Evolutionary conservation across 1,284 basidiomycete genomes (phyloP), one percentile per base, ranked within the genome.

Genomic region (Sporisorium scitamineum): DNA sequence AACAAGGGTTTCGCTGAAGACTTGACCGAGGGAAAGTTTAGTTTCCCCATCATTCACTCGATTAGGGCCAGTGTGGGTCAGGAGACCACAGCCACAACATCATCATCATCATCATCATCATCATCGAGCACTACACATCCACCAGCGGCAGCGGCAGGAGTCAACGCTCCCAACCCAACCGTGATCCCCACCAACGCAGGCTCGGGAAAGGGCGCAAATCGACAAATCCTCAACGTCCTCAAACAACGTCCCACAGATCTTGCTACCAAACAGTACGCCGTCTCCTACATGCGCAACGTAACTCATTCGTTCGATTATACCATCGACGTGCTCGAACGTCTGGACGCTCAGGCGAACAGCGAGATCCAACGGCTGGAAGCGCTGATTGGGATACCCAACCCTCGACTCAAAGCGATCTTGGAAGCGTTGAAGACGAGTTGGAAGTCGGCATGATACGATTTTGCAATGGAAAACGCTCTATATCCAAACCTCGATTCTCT

Each of bases 1-100:
- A 95, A 96, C 87, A 98, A 98, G 86, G 95, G 95, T 6, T 97
- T 93, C 82, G 93, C 93, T 7, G 95, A 98, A 86, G 95, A 97
- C 81, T 88, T 98, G 9, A 93, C 94, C 0, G 95, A 98, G 86
- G 95, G 95, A 2, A 97, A 98, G 85, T 97, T 98, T 86, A 94
- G 93, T 18, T 98, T 97, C 85, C 95, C 94, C 0, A 89, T 97
- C 62, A 92, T 98, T 0, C 95, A 97, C 81, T 91, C 92, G 14
- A 91, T 97, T 31, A 89, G 92, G 32, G 62, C 79, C 0, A 79
- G 76, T 31, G 70, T 65, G 0, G 55, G 56, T 0, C 34, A 41
- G 5, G 51, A 53, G 3, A 39, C 16, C 9, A 8, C 22, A 2
- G 27, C 27, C 2, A 34, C 61, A 11, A 22, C 52, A 37, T 45